phyloP scores from a whole-genome alignment of 2,329 filamentous ascomycete species.

The Davidsoniella virescens region DNA sequence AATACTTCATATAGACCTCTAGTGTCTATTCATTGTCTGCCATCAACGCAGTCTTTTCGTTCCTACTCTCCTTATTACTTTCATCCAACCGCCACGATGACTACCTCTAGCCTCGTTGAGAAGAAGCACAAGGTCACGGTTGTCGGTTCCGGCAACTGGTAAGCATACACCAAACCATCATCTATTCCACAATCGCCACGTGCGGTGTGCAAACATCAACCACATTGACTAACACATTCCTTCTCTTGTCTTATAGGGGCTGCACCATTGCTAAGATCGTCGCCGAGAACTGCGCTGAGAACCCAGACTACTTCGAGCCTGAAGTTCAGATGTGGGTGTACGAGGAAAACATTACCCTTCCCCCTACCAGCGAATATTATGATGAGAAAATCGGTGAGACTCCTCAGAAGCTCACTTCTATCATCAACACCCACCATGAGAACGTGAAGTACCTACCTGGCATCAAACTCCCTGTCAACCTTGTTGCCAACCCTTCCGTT shows the following conservation, averaged over 20 bases:
- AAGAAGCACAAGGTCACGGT: slow-evolving; percentile 88
- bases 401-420: slow-evolving; percentile 69
- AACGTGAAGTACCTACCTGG: slow-evolving; percentile 97
- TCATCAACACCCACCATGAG: slow-evolving; percentile 89
- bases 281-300: slow-evolving; percentile 70
- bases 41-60: not conserved
- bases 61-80: not conserved
- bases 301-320: slow-evolving; percentile 69
- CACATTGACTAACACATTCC: slow-evolving; percentile 7
- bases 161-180: slow-evolving; percentile 18
- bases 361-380: slow-evolving; percentile 58
- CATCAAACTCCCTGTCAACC: slow-evolving; percentile 66
- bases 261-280: slow-evolving; percentile 96
- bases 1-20: not conserved
- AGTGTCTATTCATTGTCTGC: not conserved
- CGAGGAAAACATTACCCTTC: slow-evolving; percentile 71
- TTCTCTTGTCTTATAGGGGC: slow-evolving; percentile 42
- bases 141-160: slow-evolving; percentile 95
- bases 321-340: slow-evolving; percentile 98
- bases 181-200: not conserved
- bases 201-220: slow-evolving; percentile 3
- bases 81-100: slow-evolving; percentile 15
- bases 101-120: slow-evolving; percentile 30
- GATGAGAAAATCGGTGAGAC: slow-evolving; percentile 43
- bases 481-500: slow-evolving; percentile 70